Percentiles rank a stretch among this genome's conserved stretches.
Evolutionary conservation across 352 stramenopile genomes (phyloP).

Genomic region (Phytophthora crassamura): DNA sequence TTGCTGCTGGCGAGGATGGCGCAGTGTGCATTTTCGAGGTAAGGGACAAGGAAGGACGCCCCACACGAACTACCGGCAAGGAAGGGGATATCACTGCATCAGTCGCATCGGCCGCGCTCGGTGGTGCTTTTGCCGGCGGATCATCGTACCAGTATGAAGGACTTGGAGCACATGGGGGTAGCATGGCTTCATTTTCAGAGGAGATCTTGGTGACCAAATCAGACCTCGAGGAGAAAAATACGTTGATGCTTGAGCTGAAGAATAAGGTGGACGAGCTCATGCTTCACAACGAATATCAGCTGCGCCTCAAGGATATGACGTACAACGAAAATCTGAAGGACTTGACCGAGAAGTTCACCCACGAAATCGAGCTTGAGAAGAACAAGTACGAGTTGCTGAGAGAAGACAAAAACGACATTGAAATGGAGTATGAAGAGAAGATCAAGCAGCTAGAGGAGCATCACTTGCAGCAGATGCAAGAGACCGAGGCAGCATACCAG

Average conservation of each 20-base stretch:
- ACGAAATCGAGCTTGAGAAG: conserved; percentile 94
- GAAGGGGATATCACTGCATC: conserved; percentile 25
- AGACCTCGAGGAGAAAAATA: conserved; percentile 94
- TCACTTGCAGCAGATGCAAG: conserved; percentile 92
- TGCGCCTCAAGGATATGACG: conserved; percentile 95
- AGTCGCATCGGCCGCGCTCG: conserved; percentile 11
- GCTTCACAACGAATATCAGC: conserved; percentile 95
- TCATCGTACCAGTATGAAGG: conserved; percentile 27
- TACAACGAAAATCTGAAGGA: conserved; percentile 96
- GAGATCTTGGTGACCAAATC: conserved; percentile 90
- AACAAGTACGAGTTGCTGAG: conserved; percentile 91
- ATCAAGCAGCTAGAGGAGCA: conserved; percentile 92
- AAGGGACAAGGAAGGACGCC: conserved; percentile 84
- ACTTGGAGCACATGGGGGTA: conserved; percentile 21
- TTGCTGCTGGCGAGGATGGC: conserved; percentile 90
- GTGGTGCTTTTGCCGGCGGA: conserved; percentile 16
- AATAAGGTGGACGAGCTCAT: conserved; percentile 95
- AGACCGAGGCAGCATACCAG: conserved; percentile 91
- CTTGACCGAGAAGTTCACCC: conserved; percentile 92
- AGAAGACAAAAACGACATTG: conserved; percentile 93
- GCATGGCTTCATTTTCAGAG: conserved; percentile 57
- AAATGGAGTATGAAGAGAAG: conserved; percentile 93
- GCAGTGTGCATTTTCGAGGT: conserved; percentile 90
- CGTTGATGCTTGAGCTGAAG: conserved; percentile 92
- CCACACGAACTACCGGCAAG: conserved; percentile 47